Conservation (phyloP, 2,329 filamentous ascomycete species). For the Cladosporium phlei region DNA sequence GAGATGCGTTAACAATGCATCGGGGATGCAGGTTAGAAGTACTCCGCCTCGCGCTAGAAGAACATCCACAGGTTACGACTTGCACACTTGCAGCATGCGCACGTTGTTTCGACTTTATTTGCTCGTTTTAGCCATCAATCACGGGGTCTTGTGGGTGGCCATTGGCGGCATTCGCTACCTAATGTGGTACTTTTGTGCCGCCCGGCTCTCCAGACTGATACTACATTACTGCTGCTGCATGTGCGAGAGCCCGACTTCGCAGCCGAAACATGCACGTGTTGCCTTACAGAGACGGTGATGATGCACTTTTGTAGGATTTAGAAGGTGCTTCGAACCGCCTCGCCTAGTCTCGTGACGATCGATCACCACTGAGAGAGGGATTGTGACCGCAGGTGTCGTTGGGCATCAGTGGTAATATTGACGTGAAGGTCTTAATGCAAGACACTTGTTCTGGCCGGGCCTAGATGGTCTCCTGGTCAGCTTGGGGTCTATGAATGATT, state of each 20-base stretch:
- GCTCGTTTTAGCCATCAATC: not conserved
- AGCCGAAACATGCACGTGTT: no score
- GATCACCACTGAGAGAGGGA: no score
- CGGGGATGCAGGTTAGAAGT: constrained; percentile 6
- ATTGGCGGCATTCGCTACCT: constrained; percentile 1
- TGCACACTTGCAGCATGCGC: not conserved
- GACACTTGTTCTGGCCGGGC: not conserved
- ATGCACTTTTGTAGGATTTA: no score
- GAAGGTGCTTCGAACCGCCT: no score
- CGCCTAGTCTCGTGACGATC: no score
- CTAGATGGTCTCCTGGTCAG: not conserved
- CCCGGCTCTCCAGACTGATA: not conserved
- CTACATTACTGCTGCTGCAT: not conserved
- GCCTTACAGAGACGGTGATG: no score
- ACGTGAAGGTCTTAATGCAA: not conserved
- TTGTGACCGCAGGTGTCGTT: no score
- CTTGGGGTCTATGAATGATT: not conserved
- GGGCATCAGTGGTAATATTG: no score
- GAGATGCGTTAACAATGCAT: constrained; percentile 7
- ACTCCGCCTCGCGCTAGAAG: constrained; percentile 8
- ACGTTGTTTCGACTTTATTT: constrained; percentile 8
- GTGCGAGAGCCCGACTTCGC: not conserved
- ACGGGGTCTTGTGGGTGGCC: not conserved
- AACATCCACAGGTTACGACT: no score
- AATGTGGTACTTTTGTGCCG: constrained; percentile 2